Evolutionary conservation across 495 filamentous ascomycete genomes (phyloP).

Genomic region (Penicillium roqueforti): DNA sequence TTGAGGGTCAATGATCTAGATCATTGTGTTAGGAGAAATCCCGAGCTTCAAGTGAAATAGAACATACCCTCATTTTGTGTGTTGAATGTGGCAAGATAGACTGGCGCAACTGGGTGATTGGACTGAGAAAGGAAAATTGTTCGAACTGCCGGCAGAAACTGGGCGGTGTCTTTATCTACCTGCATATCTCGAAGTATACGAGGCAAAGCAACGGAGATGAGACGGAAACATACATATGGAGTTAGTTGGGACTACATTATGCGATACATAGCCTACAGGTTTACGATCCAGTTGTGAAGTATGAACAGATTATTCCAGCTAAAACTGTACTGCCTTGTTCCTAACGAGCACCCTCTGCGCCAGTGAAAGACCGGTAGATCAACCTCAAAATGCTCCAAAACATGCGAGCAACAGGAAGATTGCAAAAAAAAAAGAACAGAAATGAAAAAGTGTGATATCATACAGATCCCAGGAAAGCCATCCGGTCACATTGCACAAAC

Average conservation of each 20-base stretch:
- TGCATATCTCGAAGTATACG: background rate
- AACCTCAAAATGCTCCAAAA: constrained; percentile 46
- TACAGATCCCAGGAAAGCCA: constrained; percentile 41
- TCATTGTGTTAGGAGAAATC: background rate
- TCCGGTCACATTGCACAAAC: constrained; percentile 31
- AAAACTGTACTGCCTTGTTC: constrained; percentile 35
- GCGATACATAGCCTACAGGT: background rate
- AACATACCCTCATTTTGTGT: constrained; percentile 32
- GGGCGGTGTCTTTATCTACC: constrained; percentile 14
- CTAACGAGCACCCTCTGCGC: constrained; percentile 33
- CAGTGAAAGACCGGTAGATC: constrained; percentile 31
- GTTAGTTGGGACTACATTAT: background rate
- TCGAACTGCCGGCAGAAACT: constrained; percentile 22
- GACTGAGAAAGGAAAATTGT: constrained; percentile 21
- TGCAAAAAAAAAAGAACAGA: constrained; percentile 30
- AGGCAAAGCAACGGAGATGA: background rate
- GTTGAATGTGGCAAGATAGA: constrained; percentile 5
- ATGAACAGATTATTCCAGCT: constrained; percentile 35
- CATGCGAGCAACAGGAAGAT: constrained; percentile 28
- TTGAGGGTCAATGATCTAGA: constrained; percentile 59
- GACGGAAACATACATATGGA: background rate
- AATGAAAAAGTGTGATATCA: constrained; percentile 42
- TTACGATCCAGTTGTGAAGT: constrained; percentile 17
- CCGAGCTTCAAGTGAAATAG: background rate
- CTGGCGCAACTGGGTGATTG: constrained; percentile 3